Conservation (phyloP, 768 basidiomycete species). For the Leccinum longicurvipes region DNA sequence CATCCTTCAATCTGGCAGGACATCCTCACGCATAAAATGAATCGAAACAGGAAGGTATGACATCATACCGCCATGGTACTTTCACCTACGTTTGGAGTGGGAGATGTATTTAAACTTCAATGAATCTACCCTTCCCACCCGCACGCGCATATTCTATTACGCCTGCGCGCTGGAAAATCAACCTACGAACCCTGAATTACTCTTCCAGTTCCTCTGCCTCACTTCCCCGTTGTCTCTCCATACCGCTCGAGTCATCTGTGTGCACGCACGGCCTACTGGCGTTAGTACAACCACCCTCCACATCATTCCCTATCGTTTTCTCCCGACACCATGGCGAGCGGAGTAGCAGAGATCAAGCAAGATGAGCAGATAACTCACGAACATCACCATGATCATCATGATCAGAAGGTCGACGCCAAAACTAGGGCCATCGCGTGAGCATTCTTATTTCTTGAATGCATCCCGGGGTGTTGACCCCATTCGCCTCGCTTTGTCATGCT, state of each 20-base stretch:
- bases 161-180: neutral
- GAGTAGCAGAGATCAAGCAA: constrained; percentile 18
- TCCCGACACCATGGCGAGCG: constrained; percentile 13
- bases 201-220: too few relatives aligned
- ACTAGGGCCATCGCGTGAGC: constrained; percentile 20
- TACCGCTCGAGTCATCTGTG: too few relatives aligned
- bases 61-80: constrained; percentile 18
- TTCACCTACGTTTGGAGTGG: neutral
- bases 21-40: neutral
- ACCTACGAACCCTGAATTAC: too few relatives aligned
- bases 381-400: constrained; percentile 1
- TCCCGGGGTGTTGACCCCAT: neutral
- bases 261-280: neutral
- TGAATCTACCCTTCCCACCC: neutral
- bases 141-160: neutral
- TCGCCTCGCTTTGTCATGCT: neutral
- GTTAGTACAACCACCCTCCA: neutral
- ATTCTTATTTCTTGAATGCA: too few relatives aligned
- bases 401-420: constrained; percentile 18
- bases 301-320: neutral
- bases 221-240: too few relatives aligned
- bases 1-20: neutral
- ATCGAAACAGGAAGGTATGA: neutral
- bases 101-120: constrained; percentile 24
- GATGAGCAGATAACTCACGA: neutral